These are phyloP conservation scores for Gossypioides kirkii DNA, from an alignment of 345 rosid species.

Conservation along the genomic window DNA sequence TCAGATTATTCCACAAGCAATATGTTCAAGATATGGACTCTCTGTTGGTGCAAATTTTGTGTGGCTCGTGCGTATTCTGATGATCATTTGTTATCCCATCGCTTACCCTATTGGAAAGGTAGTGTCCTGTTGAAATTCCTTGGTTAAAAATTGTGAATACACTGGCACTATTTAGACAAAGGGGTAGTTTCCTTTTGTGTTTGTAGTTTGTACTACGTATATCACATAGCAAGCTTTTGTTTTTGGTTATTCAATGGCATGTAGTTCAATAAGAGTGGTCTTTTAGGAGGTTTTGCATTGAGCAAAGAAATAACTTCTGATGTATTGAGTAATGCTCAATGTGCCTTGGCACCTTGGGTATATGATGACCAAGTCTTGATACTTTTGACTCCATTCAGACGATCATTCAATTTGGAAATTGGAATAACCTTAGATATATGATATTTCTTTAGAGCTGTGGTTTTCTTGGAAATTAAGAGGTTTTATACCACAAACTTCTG, in stretches of 20 bases:
- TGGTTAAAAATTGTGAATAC: not conserved
- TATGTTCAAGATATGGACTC: conserved; percentile 75
- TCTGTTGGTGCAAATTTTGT: conserved; percentile 69
- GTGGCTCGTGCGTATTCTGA: conserved; percentile 67
- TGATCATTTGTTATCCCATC: conserved; percentile 69
- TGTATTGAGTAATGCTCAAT: not conserved
- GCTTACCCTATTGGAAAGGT: conserved; percentile 84
- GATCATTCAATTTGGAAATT: not conserved
- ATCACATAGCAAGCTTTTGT: not conserved
- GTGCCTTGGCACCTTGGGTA: not conserved
- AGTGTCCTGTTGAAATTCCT: conserved; percentile 1
- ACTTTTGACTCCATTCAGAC: not conserved
- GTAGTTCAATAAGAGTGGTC: not conserved
- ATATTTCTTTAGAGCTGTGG: not conserved
- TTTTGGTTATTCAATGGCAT: not conserved
- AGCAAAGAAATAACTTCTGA: not conserved
- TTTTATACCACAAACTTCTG: conserved; percentile 2
- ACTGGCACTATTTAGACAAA: not conserved
- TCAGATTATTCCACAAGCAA: conserved; percentile 79
- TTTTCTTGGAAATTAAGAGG: not conserved
- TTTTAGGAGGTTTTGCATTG: not conserved
- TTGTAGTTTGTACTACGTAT: not conserved
- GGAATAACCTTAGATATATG: not conserved
- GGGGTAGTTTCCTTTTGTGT: not conserved
- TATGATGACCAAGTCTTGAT: not conserved